Percentiles rank a stretch among this genome's conserved stretches.
Evolutionary conservation across 495 filamentous ascomycete species (phyloP).

Genomic region (Penicillium fimorum): DNA sequence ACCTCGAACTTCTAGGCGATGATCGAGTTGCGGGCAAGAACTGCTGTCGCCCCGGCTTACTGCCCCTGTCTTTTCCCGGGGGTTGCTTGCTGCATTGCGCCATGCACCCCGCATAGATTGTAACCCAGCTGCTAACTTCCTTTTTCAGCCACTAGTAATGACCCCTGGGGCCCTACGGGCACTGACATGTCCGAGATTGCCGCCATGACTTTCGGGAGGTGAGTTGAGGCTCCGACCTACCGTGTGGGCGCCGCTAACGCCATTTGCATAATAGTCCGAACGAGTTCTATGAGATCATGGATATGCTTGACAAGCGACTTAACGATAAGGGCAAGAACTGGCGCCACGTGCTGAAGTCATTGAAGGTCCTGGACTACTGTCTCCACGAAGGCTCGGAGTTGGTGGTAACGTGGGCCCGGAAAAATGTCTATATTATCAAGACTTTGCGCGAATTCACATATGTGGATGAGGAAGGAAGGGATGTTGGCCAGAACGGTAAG

Average conservation of each 20-base stretch:
- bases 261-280: slow-evolving; percentile 60
- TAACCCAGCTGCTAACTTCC: slow-evolving; percentile 11
- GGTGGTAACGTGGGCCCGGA: slow-evolving; percentile 95
- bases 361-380: slow-evolving; percentile 98
- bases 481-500: slow-evolving; percentile 93
- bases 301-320: slow-evolving; percentile 98
- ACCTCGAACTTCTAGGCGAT: neutral
- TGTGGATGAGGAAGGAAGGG: slow-evolving; percentile 88
- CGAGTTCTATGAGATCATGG: slow-evolving; percentile 99
- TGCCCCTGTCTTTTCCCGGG: slow-evolving; percentile 1
- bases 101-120: slow-evolving; percentile 3
- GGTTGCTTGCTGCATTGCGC: slow-evolving; percentile 3
- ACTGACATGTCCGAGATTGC: slow-evolving; percentile 99
- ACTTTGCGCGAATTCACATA: slow-evolving; percentile 95
- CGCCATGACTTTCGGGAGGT: slow-evolving; percentile 96
- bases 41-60: slow-evolving; percentile 13
- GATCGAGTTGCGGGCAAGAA: neutral
- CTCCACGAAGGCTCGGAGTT: slow-evolving; percentile 96
- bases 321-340: slow-evolving; percentile 99
- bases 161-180: slow-evolving; percentile 97
- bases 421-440: slow-evolving; percentile 98
- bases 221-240: slow-evolving; percentile 33
- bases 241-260: slow-evolving; percentile 12
- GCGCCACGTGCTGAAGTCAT: slow-evolving; percentile 95
- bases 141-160: slow-evolving; percentile 87